These are phyloP conservation scores for Fragaria iinumae DNA, from an alignment of 306 rosid genomes.

Conservation along the genomic window DNA sequence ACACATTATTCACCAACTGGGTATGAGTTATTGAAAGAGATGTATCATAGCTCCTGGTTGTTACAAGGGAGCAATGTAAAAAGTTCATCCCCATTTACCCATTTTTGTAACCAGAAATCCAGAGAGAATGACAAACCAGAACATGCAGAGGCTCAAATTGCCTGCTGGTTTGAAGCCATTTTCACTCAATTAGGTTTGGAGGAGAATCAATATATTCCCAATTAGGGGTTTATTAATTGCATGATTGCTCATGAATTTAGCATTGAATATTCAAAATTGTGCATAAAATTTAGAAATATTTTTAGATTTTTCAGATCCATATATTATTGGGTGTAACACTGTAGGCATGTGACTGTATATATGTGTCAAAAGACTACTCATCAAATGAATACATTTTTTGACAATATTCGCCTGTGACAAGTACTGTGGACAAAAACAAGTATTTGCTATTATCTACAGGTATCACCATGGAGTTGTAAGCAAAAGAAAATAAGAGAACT, in stretches of 20 bases:
- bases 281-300: background rate
- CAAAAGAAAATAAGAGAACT: background rate
- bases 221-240: background rate
- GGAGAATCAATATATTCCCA: background rate
- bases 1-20: conserved; percentile 24
- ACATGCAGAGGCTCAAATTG: background rate
- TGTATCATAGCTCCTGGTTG: conserved; percentile 7
- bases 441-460: background rate
- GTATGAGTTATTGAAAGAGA: conserved; percentile 30
- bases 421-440: background rate
- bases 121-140: background rate
- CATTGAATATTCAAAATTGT: background rate
- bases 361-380: background rate
- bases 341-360: background rate
- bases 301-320: background rate
- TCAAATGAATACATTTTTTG: background rate
- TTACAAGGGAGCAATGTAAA: conserved; percentile 27
- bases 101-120: background rate
- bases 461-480: background rate
- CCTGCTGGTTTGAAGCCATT: background rate
- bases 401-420: background rate
- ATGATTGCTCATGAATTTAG: background rate
- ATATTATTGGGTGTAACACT: background rate
- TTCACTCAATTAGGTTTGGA: background rate
- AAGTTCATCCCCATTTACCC: conserved; percentile 7